Base-by-base conservation (phyloP, 2,329 filamentous ascomycete genomes). In the Emericellopsis cladophorae region DNA sequence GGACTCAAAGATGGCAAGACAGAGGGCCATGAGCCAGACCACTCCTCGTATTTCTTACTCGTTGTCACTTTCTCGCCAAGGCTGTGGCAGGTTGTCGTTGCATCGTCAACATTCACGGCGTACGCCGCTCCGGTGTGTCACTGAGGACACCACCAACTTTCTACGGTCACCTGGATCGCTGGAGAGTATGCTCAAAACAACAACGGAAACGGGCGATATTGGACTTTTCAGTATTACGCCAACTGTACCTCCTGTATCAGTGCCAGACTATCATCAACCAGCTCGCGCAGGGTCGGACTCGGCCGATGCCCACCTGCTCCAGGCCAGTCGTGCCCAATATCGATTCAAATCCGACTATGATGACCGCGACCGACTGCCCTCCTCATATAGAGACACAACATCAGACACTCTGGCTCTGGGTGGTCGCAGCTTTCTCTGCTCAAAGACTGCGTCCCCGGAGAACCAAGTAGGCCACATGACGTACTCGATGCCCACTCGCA, bases 131-230 rank as follows among this genome's bases (percentile, higher is more conserved):
- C 61, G 62, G 42, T 62, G 59, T 47, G 57, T 68, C 43, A 62
- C 64, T 39, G 62, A 68, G 42, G 66, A 66, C 26, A 29, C 26
- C 42, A 51, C 58, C 24, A 52, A 54, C 23, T 56, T 70, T 39
- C 60, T 69, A 12, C 61, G 58, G 36, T 70, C 63, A 1, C 71
- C 74, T 1, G 72, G 68, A 5, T 71, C 71, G 2, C 58, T 79
- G n/a, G 69, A 77, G 48, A 71, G 74, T 53, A 79, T 81, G 76
- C 61, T 81, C 44, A 80, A 74, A 58, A 80, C 71, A 4, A 79
- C 73, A 1, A 80, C 76, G 1, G 77, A 81, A 51, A 78, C 75
- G 8, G 76, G 76, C n/a, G 74, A 81, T 48, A 76, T 78, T 47
- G 75, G 74, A 5, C 57, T 72, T 39, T 79, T 79, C 53, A 75